Percentiles rank a stretch among this genome's conserved stretches.
phyloP scores from a whole-genome alignment of 2,329 filamentous ascomycete species.

The Fusarium burgessii region DNA sequence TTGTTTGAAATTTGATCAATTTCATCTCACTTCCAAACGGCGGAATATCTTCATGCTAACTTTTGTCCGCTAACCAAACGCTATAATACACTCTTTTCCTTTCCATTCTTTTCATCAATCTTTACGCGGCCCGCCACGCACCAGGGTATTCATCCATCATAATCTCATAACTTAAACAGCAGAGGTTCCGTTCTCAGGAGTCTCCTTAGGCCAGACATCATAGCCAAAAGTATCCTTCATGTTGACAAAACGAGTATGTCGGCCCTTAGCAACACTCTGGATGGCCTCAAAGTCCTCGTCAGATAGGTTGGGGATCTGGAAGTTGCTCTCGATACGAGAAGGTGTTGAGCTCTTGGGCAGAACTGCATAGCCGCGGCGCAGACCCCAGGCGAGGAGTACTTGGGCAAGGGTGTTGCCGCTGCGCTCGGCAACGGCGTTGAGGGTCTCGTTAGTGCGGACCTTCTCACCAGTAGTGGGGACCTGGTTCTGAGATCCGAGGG shows the following conservation, averaged over 20 bases:
- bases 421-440: constrained; percentile 65
- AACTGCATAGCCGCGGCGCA: constrained; percentile 74
- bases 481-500: constrained; percentile 68
- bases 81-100: constrained; percentile 16
- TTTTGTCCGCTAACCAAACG: constrained; percentile 27
- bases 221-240: constrained; percentile 86
- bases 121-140: constrained; percentile 15
- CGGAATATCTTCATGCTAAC: constrained; percentile 7
- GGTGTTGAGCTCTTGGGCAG: constrained; percentile 78
- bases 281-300: constrained; percentile 69
- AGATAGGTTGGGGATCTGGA: constrained; percentile 40
- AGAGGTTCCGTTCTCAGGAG: constrained; percentile 29
- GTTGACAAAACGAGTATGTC: constrained; percentile 80
- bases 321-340: constrained; percentile 64
- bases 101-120: not conserved
- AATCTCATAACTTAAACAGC: constrained; percentile 30
- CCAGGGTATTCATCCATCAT: constrained; percentile 35
- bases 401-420: constrained; percentile 64
- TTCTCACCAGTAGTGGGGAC: constrained; percentile 46
- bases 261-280: constrained; percentile 59
- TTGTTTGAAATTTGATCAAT: constrained; percentile 2
- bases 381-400: constrained; percentile 69
- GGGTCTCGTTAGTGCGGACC: constrained; percentile 50
- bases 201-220: constrained; percentile 74
- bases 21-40: constrained; percentile 3